A percentile compares a stretch with the other conserved stretches of the same genome.
Conservation (phyloP, 2,329 filamentous ascomycete species). For the Diaporthe capsici region DNA sequence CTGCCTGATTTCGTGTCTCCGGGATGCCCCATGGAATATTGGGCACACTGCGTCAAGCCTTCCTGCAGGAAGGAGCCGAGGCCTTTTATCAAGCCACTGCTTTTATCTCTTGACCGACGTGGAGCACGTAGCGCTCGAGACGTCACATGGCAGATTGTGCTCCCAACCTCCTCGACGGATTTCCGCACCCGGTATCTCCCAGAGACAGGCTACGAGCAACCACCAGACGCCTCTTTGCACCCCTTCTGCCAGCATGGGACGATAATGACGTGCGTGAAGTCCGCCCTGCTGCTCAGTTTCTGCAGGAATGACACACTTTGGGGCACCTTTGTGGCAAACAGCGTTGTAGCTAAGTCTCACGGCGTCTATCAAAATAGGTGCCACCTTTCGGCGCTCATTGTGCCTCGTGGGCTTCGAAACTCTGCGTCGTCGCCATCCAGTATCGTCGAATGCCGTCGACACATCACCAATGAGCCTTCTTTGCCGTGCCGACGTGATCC, state of each 20-base stretch:
- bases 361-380: background rate
- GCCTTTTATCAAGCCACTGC: background rate
- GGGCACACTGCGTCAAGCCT: conserved; percentile 28
- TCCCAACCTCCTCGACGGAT: background rate
- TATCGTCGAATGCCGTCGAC: background rate
- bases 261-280: conserved; percentile 23
- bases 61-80: conserved; percentile 24
- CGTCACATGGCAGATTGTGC: conserved; percentile 21
- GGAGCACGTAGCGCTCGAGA: conserved; percentile 2
- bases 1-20: background rate
- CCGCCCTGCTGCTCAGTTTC: background rate
- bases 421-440: background rate
- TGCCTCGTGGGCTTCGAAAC: background rate
- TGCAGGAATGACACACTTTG: background rate
- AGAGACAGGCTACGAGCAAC: conserved; percentile 1
- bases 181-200: conserved; percentile 7
- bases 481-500: background rate
- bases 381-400: background rate
- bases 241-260: background rate
- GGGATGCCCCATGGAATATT: conserved; percentile 4
- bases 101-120: conserved; percentile 29
- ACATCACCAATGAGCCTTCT: background rate
- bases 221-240: conserved; percentile 1
- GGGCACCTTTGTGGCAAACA: background rate
- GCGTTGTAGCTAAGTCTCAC: conserved; percentile 1